Percentiles rank a stretch among this genome's conserved stretches.
phyloP scores from a whole-genome alignment of 148 eudicot genomes.

The Heliosperma pusillum region DNA sequence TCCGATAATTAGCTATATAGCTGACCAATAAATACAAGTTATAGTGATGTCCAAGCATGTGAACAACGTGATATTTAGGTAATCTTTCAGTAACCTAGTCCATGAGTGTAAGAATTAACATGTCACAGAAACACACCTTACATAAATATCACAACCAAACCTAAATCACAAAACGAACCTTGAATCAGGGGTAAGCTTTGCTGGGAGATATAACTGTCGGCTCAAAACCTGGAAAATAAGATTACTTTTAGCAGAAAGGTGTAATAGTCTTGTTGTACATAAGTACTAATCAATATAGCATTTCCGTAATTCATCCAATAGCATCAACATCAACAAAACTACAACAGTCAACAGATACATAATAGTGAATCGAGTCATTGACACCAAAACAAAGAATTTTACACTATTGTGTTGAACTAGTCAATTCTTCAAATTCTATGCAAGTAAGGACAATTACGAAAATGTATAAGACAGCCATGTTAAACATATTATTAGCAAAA shows the following conservation, averaged over 20 bases:
- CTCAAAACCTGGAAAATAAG: constrained; percentile 69
- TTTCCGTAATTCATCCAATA: background rate
- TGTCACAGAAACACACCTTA: background rate
- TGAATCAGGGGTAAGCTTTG: constrained; percentile 68
- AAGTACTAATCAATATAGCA: background rate
- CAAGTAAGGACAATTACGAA: too few species aligned
- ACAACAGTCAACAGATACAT: background rate
- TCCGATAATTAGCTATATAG: background rate
- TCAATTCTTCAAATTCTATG: too few species aligned
- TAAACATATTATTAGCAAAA: too few species aligned
- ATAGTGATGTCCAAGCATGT: background rate
- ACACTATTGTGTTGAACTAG: too few species aligned
- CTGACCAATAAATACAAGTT: background rate
- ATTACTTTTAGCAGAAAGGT: constrained; percentile 2
- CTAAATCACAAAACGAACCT: constrained; percentile 31
- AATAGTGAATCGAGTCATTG: background rate
- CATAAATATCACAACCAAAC: background rate
- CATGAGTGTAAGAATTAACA: background rate
- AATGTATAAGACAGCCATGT: too few species aligned
- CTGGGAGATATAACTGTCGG: constrained; percentile 88
- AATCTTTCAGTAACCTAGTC: background rate
- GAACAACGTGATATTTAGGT: background rate
- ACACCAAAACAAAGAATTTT: too few species aligned
- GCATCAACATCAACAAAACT: background rate
- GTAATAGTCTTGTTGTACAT: background rate